Evolutionary conservation across 129 eudicot species (phyloP), one percentile per base, ranked within the genome.

Genomic region (Saussurea involucrata): DNA sequence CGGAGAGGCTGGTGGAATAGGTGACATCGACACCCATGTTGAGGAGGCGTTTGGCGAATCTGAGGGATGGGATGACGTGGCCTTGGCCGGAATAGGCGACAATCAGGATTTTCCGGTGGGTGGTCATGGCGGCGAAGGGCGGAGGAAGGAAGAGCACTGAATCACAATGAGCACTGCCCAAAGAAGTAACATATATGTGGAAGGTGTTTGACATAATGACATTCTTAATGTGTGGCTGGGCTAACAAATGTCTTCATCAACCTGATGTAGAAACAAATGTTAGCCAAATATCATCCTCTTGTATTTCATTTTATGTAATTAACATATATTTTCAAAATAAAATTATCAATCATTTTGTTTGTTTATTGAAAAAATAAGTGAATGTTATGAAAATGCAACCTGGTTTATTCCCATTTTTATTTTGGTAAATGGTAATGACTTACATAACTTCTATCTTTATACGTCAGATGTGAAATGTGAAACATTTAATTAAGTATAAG

Each of bases 41-140:
- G 36, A 68, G 3, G 24, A 86, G 80, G 8, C 77, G 40, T 66
- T 76, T 75, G 25, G 86, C 80, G 3, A 86, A 76, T 7, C 76
- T 87, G 44, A 86, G 79, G 34, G 89, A 24, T 15, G 89, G 89
- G 32, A 71, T 79, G 74, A 86, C 68, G 44, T 86, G 89, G 71
- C 82, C 88, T 28, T 85, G 83, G 0, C 73, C 81, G 17, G 81
- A 58, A 78, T 77, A 78, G 27, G 84, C 71, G 31, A 82, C 82
- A 7, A 86, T 21, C n/a, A 86, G 76, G 73, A 74, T 74, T 61
- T 74, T 74, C 33, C 22, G 78, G 33, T 61, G 60, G 33, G 3
- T 4, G 24, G 60, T 60, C 78, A 74, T 74, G 29, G 37, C 21
- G 77, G 66, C n/a, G 33, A 32, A 13, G 78, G 12, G 33, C 3